Evolutionary conservation across 2,329 filamentous ascomycete species (phyloP), one percentile per base, ranked within the genome.

Genomic region (Nemania diffusa): DNA sequence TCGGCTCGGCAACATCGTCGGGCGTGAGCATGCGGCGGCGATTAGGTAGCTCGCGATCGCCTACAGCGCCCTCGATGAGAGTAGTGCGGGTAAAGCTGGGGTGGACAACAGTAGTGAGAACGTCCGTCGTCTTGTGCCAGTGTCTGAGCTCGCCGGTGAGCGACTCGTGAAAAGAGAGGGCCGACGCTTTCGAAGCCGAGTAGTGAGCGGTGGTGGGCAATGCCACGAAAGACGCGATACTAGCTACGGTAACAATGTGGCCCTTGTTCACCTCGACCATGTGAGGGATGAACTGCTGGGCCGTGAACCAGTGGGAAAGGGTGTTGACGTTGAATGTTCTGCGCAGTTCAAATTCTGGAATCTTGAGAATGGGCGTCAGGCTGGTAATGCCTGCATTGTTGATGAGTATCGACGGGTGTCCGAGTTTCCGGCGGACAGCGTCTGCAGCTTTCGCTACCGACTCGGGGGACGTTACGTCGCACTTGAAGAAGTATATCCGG

Each of bases 231-330:
- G 69, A 71, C 13, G 69, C 67, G 17, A 71, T 29, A 22, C 69
- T 71, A 6, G 69, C 69, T 17, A 71, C 32, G 34, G 69, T 71
- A 44, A 71, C 53, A 17, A 71, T n/a, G 20, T 71, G 69, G 22
- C 69, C 69, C 62, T 71, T 71, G 48, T 71, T 64, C 40, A 42
- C 55, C 56, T 71, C 22, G 22, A 71, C 65, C 69, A 71, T 71
- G 29, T 68, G 67, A 20, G 69, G 69, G 9, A 71, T 51, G 59
- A 71, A 71, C 22, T 69, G 64, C 27, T 71, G 69, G 17, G 46
- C 42, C 27, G 67, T 69, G 37, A 67, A 69, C 69, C 69, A 71
- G 34, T 71, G 69, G n/a, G 69, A 65, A 3, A 71, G 1, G 9
- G 56, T 64, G 40, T 71, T 71, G 32, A 71, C 69, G 34, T 42